Percentiles rank a stretch among this genome's conserved stretches.
Evolutionary conservation across 495 filamentous ascomycete species (phyloP).

Genomic region (Penicillium psychrofluorescens): DNA sequence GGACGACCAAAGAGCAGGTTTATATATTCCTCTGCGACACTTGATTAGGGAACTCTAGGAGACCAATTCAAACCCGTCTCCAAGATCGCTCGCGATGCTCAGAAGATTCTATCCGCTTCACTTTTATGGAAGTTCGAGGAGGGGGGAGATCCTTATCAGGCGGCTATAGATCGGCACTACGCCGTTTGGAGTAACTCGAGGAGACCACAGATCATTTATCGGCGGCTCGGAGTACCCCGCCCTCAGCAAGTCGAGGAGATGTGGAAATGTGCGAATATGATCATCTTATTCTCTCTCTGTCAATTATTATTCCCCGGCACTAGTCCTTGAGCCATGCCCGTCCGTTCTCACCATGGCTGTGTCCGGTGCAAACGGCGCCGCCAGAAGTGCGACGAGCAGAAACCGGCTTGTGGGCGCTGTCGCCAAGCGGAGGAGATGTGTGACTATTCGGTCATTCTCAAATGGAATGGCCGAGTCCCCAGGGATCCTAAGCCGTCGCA

Average conservation of each 20-base stretch:
- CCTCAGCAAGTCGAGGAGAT: conserved; percentile 7
- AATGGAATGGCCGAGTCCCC: conserved; percentile 12
- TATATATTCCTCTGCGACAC: too few species aligned
- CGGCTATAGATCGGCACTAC: too few species aligned
- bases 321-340: too few species aligned
- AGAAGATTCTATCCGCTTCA: too few species aligned
- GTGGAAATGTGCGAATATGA: not conserved
- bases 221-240: not conserved
- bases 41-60: too few species aligned
- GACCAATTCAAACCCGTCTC: too few species aligned
- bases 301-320: not conserved
- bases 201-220: too few species aligned
- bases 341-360: conserved; percentile 8
- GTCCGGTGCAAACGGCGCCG: conserved; percentile 10
- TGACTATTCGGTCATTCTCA: conserved; percentile 7
- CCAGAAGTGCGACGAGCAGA: conserved; percentile 12
- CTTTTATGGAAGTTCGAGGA: too few species aligned
- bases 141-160: too few species aligned
- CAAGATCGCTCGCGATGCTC: too few species aligned
- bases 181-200: too few species aligned
- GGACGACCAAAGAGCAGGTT: too few species aligned
- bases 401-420: conserved; percentile 7
- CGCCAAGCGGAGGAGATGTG: conserved; percentile 3
- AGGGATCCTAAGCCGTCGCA: conserved; percentile 1
- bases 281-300: not conserved